Evolutionary conservation across 164 flowering plant genomes (phyloP).

Genomic region (Annona squamosa): DNA sequence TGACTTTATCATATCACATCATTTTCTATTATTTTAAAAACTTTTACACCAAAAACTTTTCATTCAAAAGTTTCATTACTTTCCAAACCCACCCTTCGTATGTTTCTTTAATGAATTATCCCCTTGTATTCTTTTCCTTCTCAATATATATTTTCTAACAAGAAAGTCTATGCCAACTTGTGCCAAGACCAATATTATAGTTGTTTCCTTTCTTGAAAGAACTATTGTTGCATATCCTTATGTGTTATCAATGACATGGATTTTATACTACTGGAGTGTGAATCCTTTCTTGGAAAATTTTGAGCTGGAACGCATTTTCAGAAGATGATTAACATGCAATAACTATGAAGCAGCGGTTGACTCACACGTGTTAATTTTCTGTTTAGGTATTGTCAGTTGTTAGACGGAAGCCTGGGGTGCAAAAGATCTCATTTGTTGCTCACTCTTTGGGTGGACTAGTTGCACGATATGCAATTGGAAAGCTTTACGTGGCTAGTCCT

Average conservation of each 20-base stretch:
- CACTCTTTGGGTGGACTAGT: conserved; percentile 94
- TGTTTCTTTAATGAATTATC: not conserved
- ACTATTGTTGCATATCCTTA: not conserved
- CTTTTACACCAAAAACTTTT: too few species aligned
- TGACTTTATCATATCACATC: too few species aligned
- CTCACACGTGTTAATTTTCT: too few species aligned
- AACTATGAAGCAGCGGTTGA: not conserved
- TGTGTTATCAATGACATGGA: not conserved
- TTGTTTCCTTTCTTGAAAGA: not conserved
- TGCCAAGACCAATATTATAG: not conserved
- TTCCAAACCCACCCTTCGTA: too few species aligned
- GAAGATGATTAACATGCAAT: not conserved
- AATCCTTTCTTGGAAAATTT: not conserved
- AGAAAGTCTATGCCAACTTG: not conserved
- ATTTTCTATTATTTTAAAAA: too few species aligned
- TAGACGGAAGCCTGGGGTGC: conserved; percentile 48
- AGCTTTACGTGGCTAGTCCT: conserved; percentile 38
- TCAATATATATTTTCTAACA: not conserved
- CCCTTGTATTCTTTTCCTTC: not conserved
- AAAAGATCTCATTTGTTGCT: conserved; percentile 85
- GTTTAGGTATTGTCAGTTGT: conserved; percentile 68
- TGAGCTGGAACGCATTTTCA: not conserved
- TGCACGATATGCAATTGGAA: conserved; percentile 89
- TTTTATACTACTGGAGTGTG: not conserved
- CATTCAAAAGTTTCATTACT: too few species aligned